phyloP scores from a whole-genome alignment of 2,329 filamentous ascomycete genomes.

The Beauveria medogensis region DNA sequence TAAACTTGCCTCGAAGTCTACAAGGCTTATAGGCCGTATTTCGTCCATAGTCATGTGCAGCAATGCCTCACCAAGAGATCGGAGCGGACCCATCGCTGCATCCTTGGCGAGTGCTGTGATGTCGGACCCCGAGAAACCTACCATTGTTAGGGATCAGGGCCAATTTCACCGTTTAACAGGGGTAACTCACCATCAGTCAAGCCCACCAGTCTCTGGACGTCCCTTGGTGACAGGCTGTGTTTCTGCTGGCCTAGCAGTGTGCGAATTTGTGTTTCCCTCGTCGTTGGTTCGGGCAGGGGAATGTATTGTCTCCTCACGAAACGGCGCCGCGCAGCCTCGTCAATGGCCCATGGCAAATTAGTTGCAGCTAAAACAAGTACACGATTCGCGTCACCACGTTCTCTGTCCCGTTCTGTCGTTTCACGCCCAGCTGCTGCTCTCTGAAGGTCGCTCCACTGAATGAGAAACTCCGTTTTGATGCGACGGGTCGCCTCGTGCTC shows the following conservation, averaged over 20 bases:
- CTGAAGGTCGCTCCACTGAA: conserved; percentile 93
- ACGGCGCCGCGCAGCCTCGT: conserved; percentile 82
- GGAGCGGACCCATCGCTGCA: conserved; percentile 90
- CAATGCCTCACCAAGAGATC: conserved; percentile 81
- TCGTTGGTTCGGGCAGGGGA: conserved; percentile 77
- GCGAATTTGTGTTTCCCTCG: conserved; percentile 68
- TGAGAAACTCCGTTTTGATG: conserved; percentile 96
- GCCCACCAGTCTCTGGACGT: conserved; percentile 66
- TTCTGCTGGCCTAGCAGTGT: conserved; percentile 82
- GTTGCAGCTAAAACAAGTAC: conserved; percentile 93
- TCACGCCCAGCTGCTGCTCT: conserved; percentile 84
- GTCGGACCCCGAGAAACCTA: conserved; percentile 95
- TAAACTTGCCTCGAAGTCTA: conserved; percentile 79
- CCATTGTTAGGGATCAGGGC: background rate
- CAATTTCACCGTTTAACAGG: background rate
- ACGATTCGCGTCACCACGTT: conserved; percentile 71
- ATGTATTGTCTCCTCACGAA: conserved; percentile 96
- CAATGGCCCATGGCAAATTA: conserved; percentile 95
- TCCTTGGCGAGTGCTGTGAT: conserved; percentile 96
- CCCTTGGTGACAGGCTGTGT: conserved; percentile 62
- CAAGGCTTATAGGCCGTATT: conserved; percentile 75
- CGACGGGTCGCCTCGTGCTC: conserved; percentile 90
- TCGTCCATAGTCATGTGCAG: conserved; percentile 90
- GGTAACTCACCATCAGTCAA: conserved; percentile 68
- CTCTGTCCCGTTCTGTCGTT: conserved; percentile 54